Base-by-base conservation (phyloP, 2,329 filamentous ascomycete genomes). In the Pezicula radicicola region DNA sequence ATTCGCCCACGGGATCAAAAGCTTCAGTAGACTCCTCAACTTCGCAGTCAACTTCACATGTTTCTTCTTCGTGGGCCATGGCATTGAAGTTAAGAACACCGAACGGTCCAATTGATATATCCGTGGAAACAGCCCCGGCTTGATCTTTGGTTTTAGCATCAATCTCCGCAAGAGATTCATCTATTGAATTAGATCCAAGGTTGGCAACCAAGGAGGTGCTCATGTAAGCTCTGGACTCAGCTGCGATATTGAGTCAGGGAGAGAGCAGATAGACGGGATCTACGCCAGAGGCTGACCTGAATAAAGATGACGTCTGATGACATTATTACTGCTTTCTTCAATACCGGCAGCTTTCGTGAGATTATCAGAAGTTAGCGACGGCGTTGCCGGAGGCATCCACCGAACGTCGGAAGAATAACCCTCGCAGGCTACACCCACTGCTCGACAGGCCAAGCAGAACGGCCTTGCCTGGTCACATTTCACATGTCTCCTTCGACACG, bases 401-500 rank as follows among this genome's bases (percentile, higher is more conserved):
- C 60, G 59, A 16, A 69, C 58, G 21, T 65, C 61, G 47, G 63
- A 57, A 6, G 59, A 58, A 40, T 66, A 68, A 1, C 66, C 65
- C 47, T 68, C 65, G 35, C 68, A 70, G 13, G 51, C 30, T 2
- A 49, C 16, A n/a, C 47, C 47, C 7, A 49, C 47, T 42, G 47
- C 57, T 8, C 54, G 62, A 50, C 68, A 70, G 1, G 60, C 68
- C 15, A 61, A 55, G 50, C 68, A 70, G 3, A 55, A 52, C 21
- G 68, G 67, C 35, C 61, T 60, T 50, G 60, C 63, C 46, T 70
- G 66, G 44, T 70, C 68, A 49, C 68, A 70, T 59, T 68, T 70
- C 30, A 68, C 61, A 55, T 70, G 67, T 30, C 67, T 64, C 18
- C 63, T 62, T 27, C 67, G 63, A 51, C 68, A 70, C 13, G 64